Base-by-base conservation (phyloP, 2,329 filamentous ascomycete species). In the Basipetospora chlamydospora region DNA sequence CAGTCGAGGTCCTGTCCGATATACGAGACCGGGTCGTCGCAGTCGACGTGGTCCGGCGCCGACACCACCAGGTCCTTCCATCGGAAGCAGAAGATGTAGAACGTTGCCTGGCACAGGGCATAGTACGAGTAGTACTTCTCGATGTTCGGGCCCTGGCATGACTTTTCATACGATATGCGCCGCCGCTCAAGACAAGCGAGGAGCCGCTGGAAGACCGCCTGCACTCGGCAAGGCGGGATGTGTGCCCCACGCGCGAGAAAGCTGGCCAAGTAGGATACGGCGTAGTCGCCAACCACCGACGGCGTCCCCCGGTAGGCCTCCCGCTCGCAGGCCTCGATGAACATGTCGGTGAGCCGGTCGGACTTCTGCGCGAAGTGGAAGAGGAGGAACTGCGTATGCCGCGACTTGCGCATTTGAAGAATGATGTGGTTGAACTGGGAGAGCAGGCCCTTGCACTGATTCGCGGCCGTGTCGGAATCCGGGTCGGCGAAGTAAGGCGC, bases 81-180 rank as follows among this genome's bases (percentile, higher is more conserved):
- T 38, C 90, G 78, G 65, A 98, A 98, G 63, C 90, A 98, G 52
- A 93, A 95, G 41, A 93, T 88, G 61, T 95, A 95, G 17, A 95
- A 70, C 3, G 92, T 66, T 2, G 86, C 86, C 56, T 95, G 87
- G n/a, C 81, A 76, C 33, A 86, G 75, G 13, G 82, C 77, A 55
- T 95, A 95, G 58, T 92, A 94, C 11, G 80, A 74, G 33, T 77
- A 75, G 52, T 88, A 94, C 32, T 80, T 77, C 43, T 79, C 77
- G 39, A 92, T 70, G 53, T 98, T 86, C 0, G 90, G 90, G 3
- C 85, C 86, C 12, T 76, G 77, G 53, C 86, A 93, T 21, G 67
- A 63, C 5, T 70, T 63, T 52, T 93, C 81, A 53, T 86, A 79
- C 32, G 75, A 66, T 11, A 63, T 54, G n/a, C 84, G 78, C 48